Base-by-base conservation (phyloP, 805 yeast genomes). In the Myxozyma neotropica region DNA sequence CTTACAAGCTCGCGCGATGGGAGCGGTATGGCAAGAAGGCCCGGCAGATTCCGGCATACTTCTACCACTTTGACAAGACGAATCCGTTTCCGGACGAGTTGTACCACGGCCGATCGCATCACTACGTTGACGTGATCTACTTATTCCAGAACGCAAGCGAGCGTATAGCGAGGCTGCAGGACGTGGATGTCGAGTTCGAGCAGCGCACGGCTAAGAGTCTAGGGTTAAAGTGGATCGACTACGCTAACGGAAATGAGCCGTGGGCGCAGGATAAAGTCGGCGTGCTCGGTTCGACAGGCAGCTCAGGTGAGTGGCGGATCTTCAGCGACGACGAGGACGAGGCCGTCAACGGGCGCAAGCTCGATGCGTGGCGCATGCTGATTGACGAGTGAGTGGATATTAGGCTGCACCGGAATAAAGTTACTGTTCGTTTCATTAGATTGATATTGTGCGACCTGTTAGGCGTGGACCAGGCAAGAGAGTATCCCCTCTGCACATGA, bases 21-120 rank as follows among this genome's bases (percentile, higher is more conserved):
- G 53, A 27, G 6, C 51, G 21, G 36, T 26, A 33, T 10, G 58
- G 42, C 12, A n/a, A 23, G 27, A 43, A 49, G 33, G 43, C 19
- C 2, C 45, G 36, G 7, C 50, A 24, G 12, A n/a, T 46, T 40
- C 60, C 60, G 19, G 58, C 57, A 7, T 58, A 49, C 42, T 52
- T 33, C n/a, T 58, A 58, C 29, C 62, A 58, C 35, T 54, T 58
- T 35, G 58, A 58, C 53, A 58, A 58, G 53, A 44, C 51, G 15
- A 58, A 58, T 31, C 62, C 62, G 47, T 44, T 48, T n/a, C 53
- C 52, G 12, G 36, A 36, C 8, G 42, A 33, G 35, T 27, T n/a
- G 7, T 58, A 53, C 35, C 48, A 45, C 39, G 42, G 42, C 21
- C 45, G 33, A 24, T 53, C 62, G 8, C 62, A 58, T 31, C 62